Evolutionary conservation across 2,329 filamentous ascomycete genomes (phyloP).

Genomic region (Fusarium buharicum): DNA sequence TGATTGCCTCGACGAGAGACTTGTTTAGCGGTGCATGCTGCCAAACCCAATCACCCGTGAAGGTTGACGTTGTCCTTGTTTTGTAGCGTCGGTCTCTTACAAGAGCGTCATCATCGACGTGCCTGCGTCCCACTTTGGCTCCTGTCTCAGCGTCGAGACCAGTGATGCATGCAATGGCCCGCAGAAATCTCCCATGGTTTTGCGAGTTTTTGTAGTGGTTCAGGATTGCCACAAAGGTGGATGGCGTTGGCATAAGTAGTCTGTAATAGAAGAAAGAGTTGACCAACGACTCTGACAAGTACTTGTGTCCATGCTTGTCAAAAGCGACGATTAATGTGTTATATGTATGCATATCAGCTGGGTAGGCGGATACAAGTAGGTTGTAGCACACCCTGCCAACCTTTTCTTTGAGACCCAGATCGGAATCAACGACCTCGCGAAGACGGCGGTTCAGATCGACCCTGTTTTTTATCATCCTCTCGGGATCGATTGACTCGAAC

Average conservation of each 20-base stretch:
- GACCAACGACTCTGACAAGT: slow-evolving; percentile 64
- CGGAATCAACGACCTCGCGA: slow-evolving; percentile 44
- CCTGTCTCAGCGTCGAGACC: slow-evolving; percentile 55
- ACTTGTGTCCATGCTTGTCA: slow-evolving; percentile 59
- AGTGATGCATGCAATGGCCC: slow-evolving; percentile 58
- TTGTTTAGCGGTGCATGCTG: slow-evolving; percentile 54
- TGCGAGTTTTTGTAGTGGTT: slow-evolving; percentile 59
- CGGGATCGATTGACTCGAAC: slow-evolving; percentile 46
- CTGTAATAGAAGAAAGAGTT: slow-evolving; percentile 60
- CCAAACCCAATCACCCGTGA: slow-evolving; percentile 52
- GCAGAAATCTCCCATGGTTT: slow-evolving; percentile 57
- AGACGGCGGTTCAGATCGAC: slow-evolving; percentile 46
- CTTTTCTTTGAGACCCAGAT: slow-evolving; percentile 48
- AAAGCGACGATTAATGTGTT: slow-evolving; percentile 78
- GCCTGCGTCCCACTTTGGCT: slow-evolving; percentile 52
- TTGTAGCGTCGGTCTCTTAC: slow-evolving; percentile 44
- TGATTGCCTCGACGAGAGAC: slow-evolving; percentile 57
- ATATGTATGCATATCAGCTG: slow-evolving; percentile 75
- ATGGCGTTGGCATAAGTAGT: slow-evolving; percentile 58
- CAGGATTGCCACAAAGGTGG: slow-evolving; percentile 61
- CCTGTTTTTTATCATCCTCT: slow-evolving; percentile 42
- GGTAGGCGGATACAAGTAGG: slow-evolving; percentile 68
- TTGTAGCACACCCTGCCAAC: slow-evolving; percentile 68
- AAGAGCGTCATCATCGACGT: slow-evolving; percentile 46
- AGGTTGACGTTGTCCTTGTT: slow-evolving; percentile 32